Conservation (phyloP, 352 stramenopile genomes). For the Globisporangium spinosum region DNA sequence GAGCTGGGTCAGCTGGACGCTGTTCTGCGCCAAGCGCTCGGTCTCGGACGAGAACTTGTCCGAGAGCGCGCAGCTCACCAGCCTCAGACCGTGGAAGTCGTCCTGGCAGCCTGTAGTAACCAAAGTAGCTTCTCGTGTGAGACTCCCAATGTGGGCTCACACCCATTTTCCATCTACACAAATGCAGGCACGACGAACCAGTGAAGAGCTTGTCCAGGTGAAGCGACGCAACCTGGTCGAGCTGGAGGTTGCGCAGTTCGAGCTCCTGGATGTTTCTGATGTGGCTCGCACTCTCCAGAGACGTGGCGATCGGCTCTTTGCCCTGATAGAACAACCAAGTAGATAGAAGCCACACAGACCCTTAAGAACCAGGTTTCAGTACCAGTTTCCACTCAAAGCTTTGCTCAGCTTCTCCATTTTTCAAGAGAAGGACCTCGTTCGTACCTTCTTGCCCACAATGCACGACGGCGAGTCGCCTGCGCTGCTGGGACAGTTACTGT, state of each 20-base stretch:
- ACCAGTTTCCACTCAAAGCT: no score
- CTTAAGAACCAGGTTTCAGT: no score
- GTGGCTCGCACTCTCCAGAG: conserved; percentile 6
- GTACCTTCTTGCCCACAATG: conserved; percentile 12
- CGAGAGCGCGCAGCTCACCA: conserved; percentile 40
- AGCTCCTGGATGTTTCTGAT: conserved; percentile 23
- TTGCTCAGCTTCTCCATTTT: no score
- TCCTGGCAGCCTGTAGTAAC: conserved; percentile 16
- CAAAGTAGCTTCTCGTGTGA: no score
- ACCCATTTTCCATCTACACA: no score
- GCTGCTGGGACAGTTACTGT: neutral
- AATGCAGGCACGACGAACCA: conserved; percentile 5
- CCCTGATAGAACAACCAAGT: no score
- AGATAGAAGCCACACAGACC: no score
- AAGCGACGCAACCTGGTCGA: conserved; percentile 23
- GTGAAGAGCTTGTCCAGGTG: conserved; percentile 31
- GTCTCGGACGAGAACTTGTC: conserved; percentile 31
- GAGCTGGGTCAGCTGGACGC: conserved; percentile 25
- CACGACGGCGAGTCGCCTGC: conserved; percentile 7
- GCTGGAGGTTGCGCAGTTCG: conserved; percentile 26
- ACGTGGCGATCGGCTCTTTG: conserved; percentile 4
- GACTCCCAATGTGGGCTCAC: no score
- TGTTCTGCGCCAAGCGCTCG: conserved; percentile 24
- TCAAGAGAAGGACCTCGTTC: neutral
- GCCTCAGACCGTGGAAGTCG: conserved; percentile 24